Conservation (phyloP, 2,329 filamentous ascomycete species). For the Diaporthe sp. region DNA sequence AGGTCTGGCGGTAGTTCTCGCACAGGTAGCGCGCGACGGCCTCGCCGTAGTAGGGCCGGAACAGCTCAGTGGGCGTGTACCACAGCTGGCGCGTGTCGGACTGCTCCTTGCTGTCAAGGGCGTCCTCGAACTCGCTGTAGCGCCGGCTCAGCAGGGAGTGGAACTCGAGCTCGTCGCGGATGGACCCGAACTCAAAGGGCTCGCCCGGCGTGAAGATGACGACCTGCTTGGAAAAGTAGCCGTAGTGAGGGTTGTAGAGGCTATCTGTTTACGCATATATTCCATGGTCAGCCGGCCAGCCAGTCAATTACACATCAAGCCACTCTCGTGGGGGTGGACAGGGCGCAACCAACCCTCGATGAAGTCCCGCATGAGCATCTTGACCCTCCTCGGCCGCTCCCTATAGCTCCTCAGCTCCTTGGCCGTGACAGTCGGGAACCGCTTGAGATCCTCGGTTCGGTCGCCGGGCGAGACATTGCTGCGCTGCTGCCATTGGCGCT, state of each 20-base stretch:
- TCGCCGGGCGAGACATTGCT: conserved; percentile 81
- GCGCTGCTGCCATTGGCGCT: conserved; percentile 89
- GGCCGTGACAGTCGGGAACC: conserved; percentile 89
- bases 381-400: conserved; percentile 87
- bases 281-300: neutral
- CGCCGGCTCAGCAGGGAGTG: conserved; percentile 80
- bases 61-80: conserved; percentile 98
- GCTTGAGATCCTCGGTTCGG: conserved; percentile 82
- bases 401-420: conserved; percentile 78
- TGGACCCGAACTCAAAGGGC: conserved; percentile 86
- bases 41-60: conserved; percentile 96
- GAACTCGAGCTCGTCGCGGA: conserved; percentile 90
- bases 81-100: conserved; percentile 88
- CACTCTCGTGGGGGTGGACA: neutral
- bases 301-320: neutral
- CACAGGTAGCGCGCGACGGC: conserved; percentile 96
- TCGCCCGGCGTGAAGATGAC: conserved; percentile 95
- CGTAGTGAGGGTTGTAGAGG: conserved; percentile 93
- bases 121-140: conserved; percentile 92
- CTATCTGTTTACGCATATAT: conserved; percentile 72
- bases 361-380: conserved; percentile 98
- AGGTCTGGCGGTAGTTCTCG: conserved; percentile 93
- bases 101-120: conserved; percentile 81
- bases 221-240: conserved; percentile 96
- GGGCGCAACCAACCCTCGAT: conserved; percentile 79